Conservation (phyloP, 768 basidiomycete genomes). For the Nevesoporus exiguus region DNA sequence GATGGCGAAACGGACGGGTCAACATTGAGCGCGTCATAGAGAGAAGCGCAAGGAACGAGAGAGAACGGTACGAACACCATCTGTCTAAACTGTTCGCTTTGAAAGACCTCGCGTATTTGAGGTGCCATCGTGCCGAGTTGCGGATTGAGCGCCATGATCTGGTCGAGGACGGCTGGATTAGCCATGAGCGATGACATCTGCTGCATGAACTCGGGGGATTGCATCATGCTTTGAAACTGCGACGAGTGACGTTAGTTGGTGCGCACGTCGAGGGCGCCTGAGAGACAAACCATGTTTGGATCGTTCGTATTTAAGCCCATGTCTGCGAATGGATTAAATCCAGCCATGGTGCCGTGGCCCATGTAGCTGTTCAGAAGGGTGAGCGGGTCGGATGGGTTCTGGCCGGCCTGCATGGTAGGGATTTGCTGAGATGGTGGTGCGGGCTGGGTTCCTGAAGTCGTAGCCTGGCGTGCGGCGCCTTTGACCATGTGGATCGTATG, state of each 20-base stretch:
- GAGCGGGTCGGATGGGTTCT: slow-evolving; percentile 83
- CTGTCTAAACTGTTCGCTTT: slow-evolving; percentile 68
- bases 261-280: too few species aligned
- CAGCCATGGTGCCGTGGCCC: slow-evolving; percentile 77
- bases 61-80: slow-evolving; percentile 54
- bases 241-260: background rate
- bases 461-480: slow-evolving; percentile 53
- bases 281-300: slow-evolving; percentile 78
- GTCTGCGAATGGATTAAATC: slow-evolving; percentile 88
- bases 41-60: background rate
- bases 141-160: slow-evolving; percentile 80
- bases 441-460: slow-evolving; percentile 37
- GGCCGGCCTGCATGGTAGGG: slow-evolving; percentile 88
- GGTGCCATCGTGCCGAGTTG: slow-evolving; percentile 73
- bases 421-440: slow-evolving; percentile 42
- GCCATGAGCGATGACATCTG: slow-evolving; percentile 87
- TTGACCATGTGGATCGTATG: slow-evolving; percentile 96
- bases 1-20: background rate
- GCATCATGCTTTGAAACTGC: slow-evolving; percentile 82
- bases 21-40: background rate
- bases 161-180: slow-evolving; percentile 85
- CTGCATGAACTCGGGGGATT: slow-evolving; percentile 77
- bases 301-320: slow-evolving; percentile 91
- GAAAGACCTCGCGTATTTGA: slow-evolving; percentile 74
- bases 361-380: slow-evolving; percentile 76